Evolutionary conservation across 257 asterid species (phyloP).

Genomic region (Paraleonurus japonicus): DNA sequence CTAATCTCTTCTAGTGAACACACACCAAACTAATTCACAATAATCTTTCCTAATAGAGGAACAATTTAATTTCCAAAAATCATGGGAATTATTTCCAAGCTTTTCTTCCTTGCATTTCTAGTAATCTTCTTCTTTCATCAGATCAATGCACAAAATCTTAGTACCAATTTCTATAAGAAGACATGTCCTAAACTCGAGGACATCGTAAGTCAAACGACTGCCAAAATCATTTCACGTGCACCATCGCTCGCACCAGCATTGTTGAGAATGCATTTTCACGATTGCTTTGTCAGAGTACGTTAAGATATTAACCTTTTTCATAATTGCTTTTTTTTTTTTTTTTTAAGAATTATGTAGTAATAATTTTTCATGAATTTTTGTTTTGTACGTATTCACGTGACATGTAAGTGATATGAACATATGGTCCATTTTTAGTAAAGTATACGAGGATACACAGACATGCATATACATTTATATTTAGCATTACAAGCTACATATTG

Average conservation of each 20-base stretch:
- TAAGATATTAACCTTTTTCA: neutral
- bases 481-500: too few relatives aligned
- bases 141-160: constrained; percentile 35
- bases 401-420: neutral
- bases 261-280: constrained; percentile 70
- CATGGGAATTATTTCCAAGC: constrained; percentile 35
- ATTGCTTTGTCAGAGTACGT: constrained; percentile 63
- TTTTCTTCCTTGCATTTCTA: constrained; percentile 20
- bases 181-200: constrained; percentile 45
- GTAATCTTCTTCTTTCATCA: neutral
- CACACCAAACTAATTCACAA: constrained; percentile 18
- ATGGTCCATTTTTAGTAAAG: neutral
- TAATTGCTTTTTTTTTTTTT: neutral
- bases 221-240: constrained; percentile 29
- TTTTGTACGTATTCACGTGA: neutral
- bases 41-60: neutral
- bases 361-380: neutral
- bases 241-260: constrained; percentile 59
- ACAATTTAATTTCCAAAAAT: neutral
- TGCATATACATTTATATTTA: too few relatives aligned
- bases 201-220: constrained; percentile 36
- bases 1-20: neutral
- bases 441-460: too few relatives aligned
- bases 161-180: constrained; percentile 30
- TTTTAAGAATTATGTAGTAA: neutral